Conservation (phyloP, 2,329 filamentous ascomycete genomes). For the Xylariaceae sp. region DNA sequence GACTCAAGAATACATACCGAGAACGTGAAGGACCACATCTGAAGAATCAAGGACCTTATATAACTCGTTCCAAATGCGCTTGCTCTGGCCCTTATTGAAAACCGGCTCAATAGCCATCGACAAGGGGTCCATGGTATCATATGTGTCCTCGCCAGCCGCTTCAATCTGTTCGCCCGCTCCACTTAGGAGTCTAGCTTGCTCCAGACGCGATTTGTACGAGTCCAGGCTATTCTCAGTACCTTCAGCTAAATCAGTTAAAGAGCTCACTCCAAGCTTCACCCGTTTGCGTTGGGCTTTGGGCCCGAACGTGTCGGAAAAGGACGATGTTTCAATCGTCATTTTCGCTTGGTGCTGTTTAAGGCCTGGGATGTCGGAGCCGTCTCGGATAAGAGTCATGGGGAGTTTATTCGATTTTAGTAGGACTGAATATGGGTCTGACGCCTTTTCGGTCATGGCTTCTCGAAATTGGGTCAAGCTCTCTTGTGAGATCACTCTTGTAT, state of each 20-base stretch:
- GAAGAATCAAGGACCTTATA: slow-evolving; percentile 61
- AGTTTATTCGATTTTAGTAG: slow-evolving; percentile 97
- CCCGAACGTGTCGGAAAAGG: slow-evolving; percentile 89
- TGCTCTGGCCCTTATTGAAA: slow-evolving; percentile 91
- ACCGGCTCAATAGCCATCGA: slow-evolving; percentile 80
- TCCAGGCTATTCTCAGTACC: slow-evolving; percentile 83
- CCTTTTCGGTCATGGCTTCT: slow-evolving; percentile 88
- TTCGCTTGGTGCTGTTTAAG: slow-evolving; percentile 93
- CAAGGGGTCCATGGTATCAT: slow-evolving; percentile 53
- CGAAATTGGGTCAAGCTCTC: slow-evolving; percentile 87
- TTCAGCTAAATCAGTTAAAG: slow-evolving; percentile 80
- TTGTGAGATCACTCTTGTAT: slow-evolving; percentile 88
- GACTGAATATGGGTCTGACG: slow-evolving; percentile 89
- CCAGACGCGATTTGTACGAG: slow-evolving; percentile 78
- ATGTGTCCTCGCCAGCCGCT: slow-evolving; percentile 43
- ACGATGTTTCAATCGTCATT: slow-evolving; percentile 86
- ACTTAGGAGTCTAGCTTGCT: slow-evolving; percentile 78
- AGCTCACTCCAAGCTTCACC: slow-evolving; percentile 85
- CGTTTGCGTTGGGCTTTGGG: slow-evolving; percentile 92
- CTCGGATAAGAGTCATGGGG: slow-evolving; percentile 91
- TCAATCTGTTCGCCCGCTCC: slow-evolving; percentile 67
- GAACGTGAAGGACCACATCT: slow-evolving; percentile 93
- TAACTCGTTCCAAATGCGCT: slow-evolving; percentile 96
- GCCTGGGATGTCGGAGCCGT: slow-evolving; percentile 78
- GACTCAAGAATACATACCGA: slow-evolving; percentile 23